phyloP scores from a whole-genome alignment of 164 flowering plant species.

The Macadamia integrifolia region DNA sequence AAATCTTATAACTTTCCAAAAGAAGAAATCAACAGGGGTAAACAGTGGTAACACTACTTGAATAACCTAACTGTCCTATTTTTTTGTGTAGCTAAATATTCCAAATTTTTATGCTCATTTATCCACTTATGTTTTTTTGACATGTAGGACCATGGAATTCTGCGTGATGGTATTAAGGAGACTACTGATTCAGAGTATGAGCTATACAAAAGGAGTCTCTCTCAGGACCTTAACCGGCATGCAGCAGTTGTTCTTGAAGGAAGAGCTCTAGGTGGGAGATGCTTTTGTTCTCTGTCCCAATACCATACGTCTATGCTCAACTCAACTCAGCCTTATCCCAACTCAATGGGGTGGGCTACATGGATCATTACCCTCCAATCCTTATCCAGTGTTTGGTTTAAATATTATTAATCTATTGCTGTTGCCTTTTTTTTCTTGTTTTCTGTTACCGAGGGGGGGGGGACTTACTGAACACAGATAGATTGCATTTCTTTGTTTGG shows the following conservation, averaged over 20 bases:
- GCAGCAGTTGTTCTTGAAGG: conserved; percentile 98
- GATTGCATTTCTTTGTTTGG: neutral
- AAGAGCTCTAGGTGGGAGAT: conserved; percentile 50
- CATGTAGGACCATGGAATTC: conserved; percentile 82
- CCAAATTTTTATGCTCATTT: neutral
- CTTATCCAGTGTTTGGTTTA: neutral
- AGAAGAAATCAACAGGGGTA: too few relatives aligned
- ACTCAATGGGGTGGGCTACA: too few relatives aligned
- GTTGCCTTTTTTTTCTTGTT: neutral
- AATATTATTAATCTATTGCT: neutral
- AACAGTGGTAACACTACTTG: too few relatives aligned
- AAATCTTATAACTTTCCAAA: too few relatives aligned
- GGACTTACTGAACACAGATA: too few relatives aligned
- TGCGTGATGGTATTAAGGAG: conserved; percentile 65
- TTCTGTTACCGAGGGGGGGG: neutral
- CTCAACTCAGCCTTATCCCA: too few relatives aligned
- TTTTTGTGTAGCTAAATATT: too few relatives aligned
- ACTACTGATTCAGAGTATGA: conserved; percentile 51
- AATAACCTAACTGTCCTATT: too few relatives aligned
- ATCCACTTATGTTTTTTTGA: conserved; percentile 1
- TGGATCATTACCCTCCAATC: too few relatives aligned
- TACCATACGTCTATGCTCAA: too few relatives aligned
- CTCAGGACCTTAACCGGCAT: conserved; percentile 87
- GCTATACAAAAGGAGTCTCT: conserved; percentile 58
- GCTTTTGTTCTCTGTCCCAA: too few relatives aligned